Evolutionary conservation across 352 stramenopile genomes (phyloP).

Genomic region (Globisporangium lucens): DNA sequence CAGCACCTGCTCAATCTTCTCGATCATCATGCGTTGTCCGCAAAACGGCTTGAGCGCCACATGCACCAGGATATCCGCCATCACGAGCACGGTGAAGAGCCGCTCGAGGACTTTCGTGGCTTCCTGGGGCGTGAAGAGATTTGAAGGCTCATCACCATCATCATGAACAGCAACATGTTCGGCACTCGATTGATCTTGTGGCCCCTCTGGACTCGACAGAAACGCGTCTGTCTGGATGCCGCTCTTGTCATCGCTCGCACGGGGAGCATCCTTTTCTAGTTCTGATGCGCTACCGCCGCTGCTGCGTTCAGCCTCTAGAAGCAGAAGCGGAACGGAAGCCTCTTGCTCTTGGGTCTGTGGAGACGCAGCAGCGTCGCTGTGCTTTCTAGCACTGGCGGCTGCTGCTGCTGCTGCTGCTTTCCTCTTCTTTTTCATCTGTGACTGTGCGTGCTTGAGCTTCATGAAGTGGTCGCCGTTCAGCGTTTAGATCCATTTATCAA

Average conservation of each 20-base stretch:
- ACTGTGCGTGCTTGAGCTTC: background rate
- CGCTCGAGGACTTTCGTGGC: conserved; percentile 16
- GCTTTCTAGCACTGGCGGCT: background rate
- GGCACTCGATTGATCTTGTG: background rate
- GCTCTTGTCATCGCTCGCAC: background rate
- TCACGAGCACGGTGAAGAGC: conserved; percentile 28
- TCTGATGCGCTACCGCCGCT: background rate
- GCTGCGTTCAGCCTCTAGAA: background rate
- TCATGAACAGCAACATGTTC: background rate
- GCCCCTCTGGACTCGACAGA: background rate
- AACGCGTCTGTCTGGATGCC: background rate
- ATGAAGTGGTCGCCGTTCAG: background rate
- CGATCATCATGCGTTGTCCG: conserved; percentile 1
- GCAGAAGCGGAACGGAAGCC: background rate
- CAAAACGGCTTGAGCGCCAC: conserved; percentile 12
- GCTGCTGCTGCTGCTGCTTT: background rate
- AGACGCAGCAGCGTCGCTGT: background rate
- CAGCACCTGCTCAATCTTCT: conserved; percentile 10
- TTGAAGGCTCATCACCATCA: background rate
- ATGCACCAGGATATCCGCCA: conserved; percentile 20
- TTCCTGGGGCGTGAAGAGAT: conserved; percentile 1
- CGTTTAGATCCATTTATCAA: background rate
- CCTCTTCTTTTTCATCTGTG: conserved; percentile 14
- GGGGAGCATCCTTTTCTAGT: background rate
- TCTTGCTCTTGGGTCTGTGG: background rate